Evolutionary conservation across 2,329 filamentous ascomycete genomes (phyloP).

Genomic region (Penicillium sp.): DNA sequence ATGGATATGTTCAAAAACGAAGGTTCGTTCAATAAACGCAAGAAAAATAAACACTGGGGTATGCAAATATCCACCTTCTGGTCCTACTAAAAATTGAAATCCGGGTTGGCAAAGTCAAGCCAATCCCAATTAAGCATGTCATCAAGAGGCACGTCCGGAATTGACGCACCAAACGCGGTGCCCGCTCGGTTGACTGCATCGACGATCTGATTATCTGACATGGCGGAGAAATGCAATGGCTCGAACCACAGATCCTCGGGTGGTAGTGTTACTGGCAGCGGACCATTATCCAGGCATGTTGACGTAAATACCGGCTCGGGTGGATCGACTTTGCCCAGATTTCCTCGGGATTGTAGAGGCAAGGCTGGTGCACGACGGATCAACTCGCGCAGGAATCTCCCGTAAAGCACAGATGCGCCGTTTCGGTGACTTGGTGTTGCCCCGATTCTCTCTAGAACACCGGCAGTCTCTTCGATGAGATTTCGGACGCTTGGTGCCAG

Average conservation of each 20-base stretch:
- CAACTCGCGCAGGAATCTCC: slow-evolving; percentile 47
- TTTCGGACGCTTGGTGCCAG: slow-evolving; percentile 56
- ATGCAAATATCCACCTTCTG: background rate
- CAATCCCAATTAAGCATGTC: slow-evolving; percentile 53
- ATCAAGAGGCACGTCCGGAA: slow-evolving; percentile 51
- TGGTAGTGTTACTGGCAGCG: slow-evolving; percentile 16
- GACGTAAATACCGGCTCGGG: slow-evolving; percentile 11
- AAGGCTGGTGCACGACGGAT: slow-evolving; percentile 32
- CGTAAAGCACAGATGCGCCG: slow-evolving; percentile 55
- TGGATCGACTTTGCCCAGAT: slow-evolving; percentile 5
- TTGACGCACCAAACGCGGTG: slow-evolving; percentile 49
- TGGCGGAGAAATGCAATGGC: slow-evolving; percentile 55
- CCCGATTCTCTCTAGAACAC: slow-evolving; percentile 61
- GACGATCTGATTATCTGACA: slow-evolving; percentile 61
- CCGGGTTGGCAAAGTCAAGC: slow-evolving; percentile 39
- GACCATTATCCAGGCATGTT: slow-evolving; percentile 8
- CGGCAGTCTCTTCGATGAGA: slow-evolving; percentile 60
- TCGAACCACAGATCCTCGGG: slow-evolving; percentile 40
- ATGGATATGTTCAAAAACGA: background rate
- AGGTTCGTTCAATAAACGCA: background rate
- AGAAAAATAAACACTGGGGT: background rate
- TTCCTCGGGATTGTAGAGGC: slow-evolving; percentile 7
- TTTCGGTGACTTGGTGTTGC: slow-evolving; percentile 57
- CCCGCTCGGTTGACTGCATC: slow-evolving; percentile 57
- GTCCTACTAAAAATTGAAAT: slow-evolving; percentile 22